Conservation (phyloP, 768 basidiomycete species). For the Gloeostereum incarnatum region DNA sequence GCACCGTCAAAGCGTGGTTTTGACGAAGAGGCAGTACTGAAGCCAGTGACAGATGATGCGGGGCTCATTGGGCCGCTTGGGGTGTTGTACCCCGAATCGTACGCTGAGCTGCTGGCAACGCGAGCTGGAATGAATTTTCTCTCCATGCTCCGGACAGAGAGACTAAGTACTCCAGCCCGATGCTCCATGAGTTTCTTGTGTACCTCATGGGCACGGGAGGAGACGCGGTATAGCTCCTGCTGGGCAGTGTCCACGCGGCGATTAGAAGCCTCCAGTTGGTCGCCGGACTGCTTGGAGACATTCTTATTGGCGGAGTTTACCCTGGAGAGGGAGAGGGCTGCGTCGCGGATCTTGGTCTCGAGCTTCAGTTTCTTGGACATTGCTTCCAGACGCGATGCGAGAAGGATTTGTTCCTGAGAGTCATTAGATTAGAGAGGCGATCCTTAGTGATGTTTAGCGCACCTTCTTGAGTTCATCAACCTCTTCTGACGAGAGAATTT, state of each 20-base stretch:
- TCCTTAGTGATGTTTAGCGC: conserved; percentile 7
- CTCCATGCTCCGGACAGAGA: conserved; percentile 62
- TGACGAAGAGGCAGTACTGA: conserved; percentile 35
- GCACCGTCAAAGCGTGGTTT: conserved; percentile 67
- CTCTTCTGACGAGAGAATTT: conserved; percentile 53
- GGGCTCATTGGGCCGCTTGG: conserved; percentile 46
- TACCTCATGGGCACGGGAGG: conserved; percentile 55
- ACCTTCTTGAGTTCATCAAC: conserved; percentile 46
- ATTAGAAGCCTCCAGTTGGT: conserved; percentile 68
- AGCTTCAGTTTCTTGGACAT: conserved; percentile 67
- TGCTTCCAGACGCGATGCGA: conserved; percentile 56
- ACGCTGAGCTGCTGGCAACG: conserved; percentile 15
- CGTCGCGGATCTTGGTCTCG: conserved; percentile 85
- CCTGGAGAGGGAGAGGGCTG: conserved; percentile 65
- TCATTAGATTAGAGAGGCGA: conserved; percentile 7
- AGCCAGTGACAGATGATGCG: conserved; percentile 29
- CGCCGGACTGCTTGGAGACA: conserved; percentile 53
- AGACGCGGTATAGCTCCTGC: conserved; percentile 61
- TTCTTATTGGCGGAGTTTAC: conserved; percentile 53
- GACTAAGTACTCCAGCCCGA: conserved; percentile 72
- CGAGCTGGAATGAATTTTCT: conserved; percentile 29
- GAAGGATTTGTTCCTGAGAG: conserved; percentile 62
- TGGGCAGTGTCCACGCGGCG: conserved; percentile 62
- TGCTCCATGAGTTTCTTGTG: conserved; percentile 66
- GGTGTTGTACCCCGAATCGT: conserved; percentile 44